A percentile compares a stretch with the other conserved stretches of the same genome.
These are phyloP conservation scores for Ramaria sp. DNA, from an alignment of 768 basidiomycete genomes.

Conservation along the genomic window DNA sequence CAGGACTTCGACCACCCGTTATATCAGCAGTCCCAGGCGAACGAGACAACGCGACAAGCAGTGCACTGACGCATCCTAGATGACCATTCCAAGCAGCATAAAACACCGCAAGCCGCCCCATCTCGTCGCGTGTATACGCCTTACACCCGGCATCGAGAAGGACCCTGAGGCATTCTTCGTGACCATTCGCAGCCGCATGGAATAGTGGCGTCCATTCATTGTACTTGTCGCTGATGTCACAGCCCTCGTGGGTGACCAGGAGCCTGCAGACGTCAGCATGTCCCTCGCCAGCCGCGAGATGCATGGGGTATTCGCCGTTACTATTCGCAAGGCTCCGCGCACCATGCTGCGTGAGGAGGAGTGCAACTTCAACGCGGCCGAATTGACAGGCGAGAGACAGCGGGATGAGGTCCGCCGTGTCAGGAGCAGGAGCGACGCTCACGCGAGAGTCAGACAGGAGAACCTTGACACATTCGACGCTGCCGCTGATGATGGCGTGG, in stretches of 20 bases:
- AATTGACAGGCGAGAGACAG: constrained; percentile 85
- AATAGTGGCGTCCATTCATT: constrained; percentile 98
- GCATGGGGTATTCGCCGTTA: constrained; percentile 95
- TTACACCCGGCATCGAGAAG: constrained; percentile 72
- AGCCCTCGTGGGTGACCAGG: constrained; percentile 63
- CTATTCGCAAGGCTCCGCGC: constrained; percentile 76
- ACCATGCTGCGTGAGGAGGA: constrained; percentile 65
- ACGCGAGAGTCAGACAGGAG: constrained; percentile 66
- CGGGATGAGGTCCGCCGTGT: constrained; percentile 66
- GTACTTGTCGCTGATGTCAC: constrained; percentile 89
- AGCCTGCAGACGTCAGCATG: constrained; percentile 76
- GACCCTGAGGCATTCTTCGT: constrained; percentile 58
- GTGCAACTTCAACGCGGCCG: constrained; percentile 76
- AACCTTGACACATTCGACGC: constrained; percentile 72
- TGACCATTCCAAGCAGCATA: constrained; percentile 98
- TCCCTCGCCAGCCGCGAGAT: constrained; percentile 89
- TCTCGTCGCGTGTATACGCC: constrained; percentile 71
- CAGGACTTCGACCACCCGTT: background rate
- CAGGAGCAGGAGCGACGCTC: constrained; percentile 43
- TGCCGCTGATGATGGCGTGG: constrained; percentile 84
- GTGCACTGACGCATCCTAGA: constrained; percentile 48
- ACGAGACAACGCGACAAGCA: constrained; percentile 35
- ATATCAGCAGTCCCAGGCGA: constrained; percentile 11
- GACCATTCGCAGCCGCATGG: constrained; percentile 87
- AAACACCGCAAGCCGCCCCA: constrained; percentile 75